phyloP scores from a whole-genome alignment of 2,329 filamentous ascomycete species.

The Cladophialophora immunda region DNA sequence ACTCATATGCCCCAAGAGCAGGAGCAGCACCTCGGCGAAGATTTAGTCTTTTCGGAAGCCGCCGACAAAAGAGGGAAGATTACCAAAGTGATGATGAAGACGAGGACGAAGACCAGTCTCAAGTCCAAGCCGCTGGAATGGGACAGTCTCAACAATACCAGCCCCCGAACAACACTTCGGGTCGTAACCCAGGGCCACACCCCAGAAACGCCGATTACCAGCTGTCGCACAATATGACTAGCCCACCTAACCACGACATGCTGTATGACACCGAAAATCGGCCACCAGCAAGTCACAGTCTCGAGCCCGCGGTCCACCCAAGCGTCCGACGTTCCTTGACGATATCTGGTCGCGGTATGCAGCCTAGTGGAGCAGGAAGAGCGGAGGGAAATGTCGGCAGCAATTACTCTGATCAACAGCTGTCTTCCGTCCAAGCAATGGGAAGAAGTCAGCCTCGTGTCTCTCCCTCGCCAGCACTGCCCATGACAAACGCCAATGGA shows the following conservation, averaged over 20 bases:
- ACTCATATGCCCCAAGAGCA: constrained; percentile 28
- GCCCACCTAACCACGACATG: constrained; percentile 33
- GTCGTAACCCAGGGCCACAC: constrained; percentile 3
- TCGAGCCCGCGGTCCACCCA: constrained; percentile 26
- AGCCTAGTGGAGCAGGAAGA: background rate
- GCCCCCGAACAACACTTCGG: background rate
- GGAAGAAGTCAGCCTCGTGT: background rate
- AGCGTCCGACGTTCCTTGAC: constrained; percentile 33
- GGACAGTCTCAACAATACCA: constrained; percentile 14
- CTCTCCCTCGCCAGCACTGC: constrained; percentile 9
- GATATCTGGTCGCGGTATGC: constrained; percentile 19
- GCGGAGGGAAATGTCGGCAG: constrained; percentile 15
- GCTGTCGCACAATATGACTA: constrained; percentile 25
- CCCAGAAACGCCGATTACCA: constrained; percentile 18
- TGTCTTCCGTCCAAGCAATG: constrained; percentile 10
- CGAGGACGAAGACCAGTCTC: constrained; percentile 25
- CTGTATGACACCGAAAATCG: constrained; percentile 34
- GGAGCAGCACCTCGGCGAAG: constrained; percentile 31
- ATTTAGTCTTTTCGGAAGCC: constrained; percentile 40
- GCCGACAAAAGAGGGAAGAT: constrained; percentile 33
- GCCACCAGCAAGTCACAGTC: constrained; percentile 32
- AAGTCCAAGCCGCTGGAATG: constrained; percentile 1
- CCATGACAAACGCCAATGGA: background rate
- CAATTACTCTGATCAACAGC: constrained; percentile 15
- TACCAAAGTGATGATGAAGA: constrained; percentile 32